A percentile compares a stretch with the other conserved stretches of the same genome.
Evolutionary conservation across 805 yeast species (phyloP).

Genomic region (Teunomyces lycoperdinae): DNA sequence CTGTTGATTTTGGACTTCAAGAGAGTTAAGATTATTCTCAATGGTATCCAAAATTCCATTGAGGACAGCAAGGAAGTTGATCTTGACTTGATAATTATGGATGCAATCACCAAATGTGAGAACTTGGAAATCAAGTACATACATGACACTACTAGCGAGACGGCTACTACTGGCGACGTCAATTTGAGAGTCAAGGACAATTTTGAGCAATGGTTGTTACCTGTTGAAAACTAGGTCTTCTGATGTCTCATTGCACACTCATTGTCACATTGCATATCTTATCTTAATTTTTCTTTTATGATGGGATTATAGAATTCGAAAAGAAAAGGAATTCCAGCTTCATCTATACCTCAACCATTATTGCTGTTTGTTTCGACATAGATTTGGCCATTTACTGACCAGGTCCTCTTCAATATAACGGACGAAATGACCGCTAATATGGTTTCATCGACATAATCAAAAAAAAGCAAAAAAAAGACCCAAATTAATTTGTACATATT

Average conservation of each 20-base stretch:
- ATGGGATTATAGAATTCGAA: conserved; percentile 2
- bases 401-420: background rate
- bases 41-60: conserved; percentile 35
- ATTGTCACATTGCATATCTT: conserved; percentile 3
- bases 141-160: conserved; percentile 28
- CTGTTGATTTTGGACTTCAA: conserved; percentile 64
- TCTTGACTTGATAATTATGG: conserved; percentile 39
- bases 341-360: background rate
- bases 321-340: conserved; percentile 1
- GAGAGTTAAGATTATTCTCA: conserved; percentile 61
- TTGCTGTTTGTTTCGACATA: background rate
- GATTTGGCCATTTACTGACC: background rate
- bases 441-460: background rate
- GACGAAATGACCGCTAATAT: background rate
- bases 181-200: conserved; percentile 60
- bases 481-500: conserved; percentile 2
- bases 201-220: conserved; percentile 69
- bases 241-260: background rate
- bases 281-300: background rate
- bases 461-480: conserved; percentile 1
- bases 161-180: conserved; percentile 42
- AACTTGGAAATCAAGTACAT: conserved; percentile 47
- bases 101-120: conserved; percentile 52
- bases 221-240: conserved; percentile 18
- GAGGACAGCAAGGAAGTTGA: conserved; percentile 24